Percentiles rank a stretch among this genome's conserved stretches.
phyloP scores from a whole-genome alignment of 805 yeast genomes.

The Middelhovenomyces tepae region DNA sequence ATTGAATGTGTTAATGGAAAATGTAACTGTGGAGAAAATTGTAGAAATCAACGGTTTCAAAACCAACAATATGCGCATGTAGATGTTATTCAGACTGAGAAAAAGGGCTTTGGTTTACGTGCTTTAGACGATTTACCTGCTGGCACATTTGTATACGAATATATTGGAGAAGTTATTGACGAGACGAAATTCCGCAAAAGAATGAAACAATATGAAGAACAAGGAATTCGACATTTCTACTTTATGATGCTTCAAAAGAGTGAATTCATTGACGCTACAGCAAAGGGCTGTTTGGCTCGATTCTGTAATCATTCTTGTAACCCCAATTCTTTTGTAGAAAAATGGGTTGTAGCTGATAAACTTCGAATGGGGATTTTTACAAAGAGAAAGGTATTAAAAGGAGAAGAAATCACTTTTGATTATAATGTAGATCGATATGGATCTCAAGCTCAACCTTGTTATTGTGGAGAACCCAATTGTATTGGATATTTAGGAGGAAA shows the following conservation, averaged over 20 bases:
- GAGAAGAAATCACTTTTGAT: constrained; percentile 88
- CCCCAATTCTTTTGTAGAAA: constrained; percentile 92
- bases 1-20: constrained; percentile 77
- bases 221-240: constrained; percentile 72
- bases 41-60: constrained; percentile 88
- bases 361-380: constrained; percentile 93
- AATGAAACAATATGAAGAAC: constrained; percentile 63
- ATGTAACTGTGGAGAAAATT: constrained; percentile 66
- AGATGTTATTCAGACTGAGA: constrained; percentile 74
- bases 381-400: constrained; percentile 55
- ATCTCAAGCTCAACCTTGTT: constrained; percentile 87
- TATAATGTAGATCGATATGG: constrained; percentile 96
- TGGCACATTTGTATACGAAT: constrained; percentile 77
- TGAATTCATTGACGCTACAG: constrained; percentile 91
- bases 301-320: constrained; percentile 93
- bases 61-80: constrained; percentile 60
- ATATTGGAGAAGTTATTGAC: constrained; percentile 88
- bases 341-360: constrained; percentile 92
- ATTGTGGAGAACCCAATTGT: constrained; percentile 90
- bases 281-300: constrained; percentile 78
- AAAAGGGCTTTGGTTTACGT: constrained; percentile 85
- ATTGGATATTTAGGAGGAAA: constrained; percentile 92
- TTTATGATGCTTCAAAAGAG: constrained; percentile 93
- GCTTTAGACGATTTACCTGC: constrained; percentile 51
- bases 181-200: constrained; percentile 66